Percentiles rank a stretch among this genome's conserved stretches.
Conservation (phyloP, 345 rosid species). For the Moringa oleifera region DNA sequence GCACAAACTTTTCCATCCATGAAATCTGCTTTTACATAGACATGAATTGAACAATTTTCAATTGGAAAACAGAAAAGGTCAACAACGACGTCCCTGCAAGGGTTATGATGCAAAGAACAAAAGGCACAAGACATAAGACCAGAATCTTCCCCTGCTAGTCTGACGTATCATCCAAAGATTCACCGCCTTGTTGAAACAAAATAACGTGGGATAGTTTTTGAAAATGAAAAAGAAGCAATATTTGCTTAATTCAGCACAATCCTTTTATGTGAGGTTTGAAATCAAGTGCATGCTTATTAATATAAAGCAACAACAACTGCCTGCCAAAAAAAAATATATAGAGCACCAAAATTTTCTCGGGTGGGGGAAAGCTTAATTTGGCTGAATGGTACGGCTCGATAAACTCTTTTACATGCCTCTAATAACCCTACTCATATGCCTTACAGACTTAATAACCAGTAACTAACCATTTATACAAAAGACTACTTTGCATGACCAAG, state of each 20-base stretch:
- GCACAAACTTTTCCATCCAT: slow-evolving; percentile 97
- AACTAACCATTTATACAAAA: background rate
- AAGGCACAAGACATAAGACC: background rate
- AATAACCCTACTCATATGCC: background rate
- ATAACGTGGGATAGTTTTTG: background rate
- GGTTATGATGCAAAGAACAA: background rate
- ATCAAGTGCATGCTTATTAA: background rate
- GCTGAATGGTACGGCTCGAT: background rate
- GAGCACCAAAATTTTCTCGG: too few species aligned
- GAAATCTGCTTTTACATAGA: slow-evolving; percentile 62
- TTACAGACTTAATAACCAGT: background rate
- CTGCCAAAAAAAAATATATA: background rate
- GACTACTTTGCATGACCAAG: too few species aligned
- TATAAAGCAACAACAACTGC: background rate
- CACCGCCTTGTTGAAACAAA: background rate
- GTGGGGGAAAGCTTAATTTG: background rate
- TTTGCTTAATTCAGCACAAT: background rate
- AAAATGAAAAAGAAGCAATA: background rate
- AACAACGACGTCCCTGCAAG: background rate
- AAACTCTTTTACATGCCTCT: too few species aligned
- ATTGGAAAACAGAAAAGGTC: background rate
- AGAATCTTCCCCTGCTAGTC: too few species aligned
- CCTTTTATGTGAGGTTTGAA: background rate
- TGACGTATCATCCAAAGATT: background rate
- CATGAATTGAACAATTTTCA: slow-evolving; percentile 5